Percentiles rank a stretch among this genome's conserved stretches.
Evolutionary conservation across 129 eudicot species (phyloP).

Genomic region (Chrysanthemum lavandulifolium): DNA sequence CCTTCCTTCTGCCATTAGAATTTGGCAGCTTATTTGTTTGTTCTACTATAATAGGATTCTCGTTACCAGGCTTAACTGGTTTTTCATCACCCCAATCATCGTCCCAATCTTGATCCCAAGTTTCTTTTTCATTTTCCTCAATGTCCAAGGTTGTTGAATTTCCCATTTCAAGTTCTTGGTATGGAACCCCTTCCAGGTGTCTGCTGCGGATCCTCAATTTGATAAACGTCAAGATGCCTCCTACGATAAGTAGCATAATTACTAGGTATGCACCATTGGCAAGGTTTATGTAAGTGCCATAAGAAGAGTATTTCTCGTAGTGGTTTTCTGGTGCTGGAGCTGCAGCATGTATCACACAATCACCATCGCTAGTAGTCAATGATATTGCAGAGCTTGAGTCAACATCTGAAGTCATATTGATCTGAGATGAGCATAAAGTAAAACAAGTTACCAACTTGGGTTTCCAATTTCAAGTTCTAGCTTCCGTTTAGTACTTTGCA

Average conservation of each 20-base stretch:
- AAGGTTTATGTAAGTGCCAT: slow-evolving; percentile 42
- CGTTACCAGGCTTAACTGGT: slow-evolving; percentile 37
- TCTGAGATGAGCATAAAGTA: slow-evolving; percentile 31
- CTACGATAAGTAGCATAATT: slow-evolving; percentile 34
- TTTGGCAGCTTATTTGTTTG: slow-evolving; percentile 33
- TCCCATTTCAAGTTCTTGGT: slow-evolving; percentile 69
- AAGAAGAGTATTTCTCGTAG: slow-evolving; percentile 29
- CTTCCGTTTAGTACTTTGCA: not conserved
- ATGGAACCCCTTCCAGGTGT: slow-evolving; percentile 55
- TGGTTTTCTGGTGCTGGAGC: slow-evolving; percentile 30
- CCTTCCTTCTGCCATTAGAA: slow-evolving; percentile 48
- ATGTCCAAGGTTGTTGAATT: slow-evolving; percentile 23
- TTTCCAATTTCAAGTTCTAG: not conserved
- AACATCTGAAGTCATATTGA: slow-evolving; percentile 36
- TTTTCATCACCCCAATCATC: slow-evolving; percentile 69
- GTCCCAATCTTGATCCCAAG: slow-evolving; percentile 67
- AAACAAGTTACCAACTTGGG: not conserved
- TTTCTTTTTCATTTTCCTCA: slow-evolving; percentile 36
- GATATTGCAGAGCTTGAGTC: slow-evolving; percentile 38
- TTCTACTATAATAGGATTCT: slow-evolving; percentile 18
- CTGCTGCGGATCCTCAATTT: slow-evolving; percentile 33
- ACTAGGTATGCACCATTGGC: slow-evolving; percentile 44
- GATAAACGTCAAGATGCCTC: slow-evolving; percentile 46
- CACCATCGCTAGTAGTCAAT: slow-evolving; percentile 35
- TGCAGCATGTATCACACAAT: slow-evolving; percentile 43